These are phyloP conservation scores for Aspergillus asperescens DNA, from an alignment of 495 filamentous ascomycete species.

Conservation along the genomic window DNA sequence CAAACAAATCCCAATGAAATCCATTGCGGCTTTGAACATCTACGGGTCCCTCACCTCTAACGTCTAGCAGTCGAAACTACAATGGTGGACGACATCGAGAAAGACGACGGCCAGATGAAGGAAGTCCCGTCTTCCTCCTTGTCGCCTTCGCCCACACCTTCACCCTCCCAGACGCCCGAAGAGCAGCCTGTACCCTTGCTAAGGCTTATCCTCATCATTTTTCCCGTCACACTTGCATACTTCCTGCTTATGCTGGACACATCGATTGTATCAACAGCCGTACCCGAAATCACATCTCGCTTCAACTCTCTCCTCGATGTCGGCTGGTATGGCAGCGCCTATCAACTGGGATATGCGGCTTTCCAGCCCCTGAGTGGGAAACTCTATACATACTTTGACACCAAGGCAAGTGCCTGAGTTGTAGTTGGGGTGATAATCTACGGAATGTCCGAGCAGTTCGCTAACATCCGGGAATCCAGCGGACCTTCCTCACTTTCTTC, in stretches of 20 bases:
- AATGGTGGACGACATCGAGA: background rate
- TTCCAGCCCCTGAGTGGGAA: slow-evolving; percentile 45
- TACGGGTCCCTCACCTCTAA: too few relatives aligned
- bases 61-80: too few relatives aligned
- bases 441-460: too few relatives aligned
- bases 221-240: background rate
- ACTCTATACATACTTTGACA: slow-evolving; percentile 38
- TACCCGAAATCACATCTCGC: background rate
- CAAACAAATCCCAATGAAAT: background rate
- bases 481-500: slow-evolving; percentile 27
- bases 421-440: background rate
- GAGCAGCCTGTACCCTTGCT: background rate
- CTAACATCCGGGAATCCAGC: too few relatives aligned
- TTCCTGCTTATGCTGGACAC: background rate
- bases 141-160: too few relatives aligned
- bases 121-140: background rate
- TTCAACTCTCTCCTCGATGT: background rate
- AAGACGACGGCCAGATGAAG: background rate
- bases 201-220: background rate
- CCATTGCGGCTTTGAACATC: too few relatives aligned
- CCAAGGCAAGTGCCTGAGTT: slow-evolving; percentile 10
- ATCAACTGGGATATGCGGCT: background rate
- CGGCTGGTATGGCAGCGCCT: background rate
- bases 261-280: background rate
- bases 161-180: background rate